Evolutionary conservation across 805 yeast species (phyloP).

Genomic region (Metschnikowia baotianmanensis): DNA sequence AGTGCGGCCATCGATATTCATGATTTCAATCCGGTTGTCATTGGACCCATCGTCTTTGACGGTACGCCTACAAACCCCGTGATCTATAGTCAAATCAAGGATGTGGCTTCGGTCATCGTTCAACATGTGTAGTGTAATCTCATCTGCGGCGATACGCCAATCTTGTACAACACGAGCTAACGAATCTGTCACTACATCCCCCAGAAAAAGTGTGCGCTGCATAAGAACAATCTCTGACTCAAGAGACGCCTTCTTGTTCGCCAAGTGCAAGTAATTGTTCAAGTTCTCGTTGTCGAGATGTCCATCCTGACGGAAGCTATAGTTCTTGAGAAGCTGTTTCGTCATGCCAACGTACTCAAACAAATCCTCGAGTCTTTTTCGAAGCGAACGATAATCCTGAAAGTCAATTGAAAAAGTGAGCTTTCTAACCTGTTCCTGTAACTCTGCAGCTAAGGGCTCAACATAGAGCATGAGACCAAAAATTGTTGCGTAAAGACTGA

Average conservation of each 20-base stretch:
- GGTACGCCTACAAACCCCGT: slow-evolving; percentile 31
- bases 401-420: slow-evolving; percentile 69
- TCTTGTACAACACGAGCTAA: slow-evolving; percentile 24
- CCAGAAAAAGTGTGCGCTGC: slow-evolving; percentile 37
- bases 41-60: slow-evolving; percentile 43
- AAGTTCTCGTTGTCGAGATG: slow-evolving; percentile 49
- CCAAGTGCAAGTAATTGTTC: slow-evolving; percentile 41
- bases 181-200: slow-evolving; percentile 23
- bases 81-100: slow-evolving; percentile 36
- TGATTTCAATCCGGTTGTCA: slow-evolving; percentile 34
- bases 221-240: slow-evolving; percentile 33
- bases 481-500: slow-evolving; percentile 59
- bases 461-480: slow-evolving; percentile 65
- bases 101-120: slow-evolving; percentile 41
- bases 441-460: slow-evolving; percentile 63
- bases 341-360: slow-evolving; percentile 49
- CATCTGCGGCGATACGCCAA: slow-evolving; percentile 40
- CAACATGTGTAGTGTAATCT: slow-evolving; percentile 39
- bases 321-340: slow-evolving; percentile 42
- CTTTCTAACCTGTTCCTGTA: slow-evolving; percentile 61
- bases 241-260: slow-evolving; percentile 32
- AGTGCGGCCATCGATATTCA: slow-evolving; percentile 38
- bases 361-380: slow-evolving; percentile 44
- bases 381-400: slow-evolving; percentile 52
- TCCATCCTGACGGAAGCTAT: slow-evolving; percentile 44